A percentile compares a stretch with the other conserved stretches of the same genome.
Evolutionary conservation across 106 monocot genomes (phyloP).

Genomic region (Apostasia ramifera): DNA sequence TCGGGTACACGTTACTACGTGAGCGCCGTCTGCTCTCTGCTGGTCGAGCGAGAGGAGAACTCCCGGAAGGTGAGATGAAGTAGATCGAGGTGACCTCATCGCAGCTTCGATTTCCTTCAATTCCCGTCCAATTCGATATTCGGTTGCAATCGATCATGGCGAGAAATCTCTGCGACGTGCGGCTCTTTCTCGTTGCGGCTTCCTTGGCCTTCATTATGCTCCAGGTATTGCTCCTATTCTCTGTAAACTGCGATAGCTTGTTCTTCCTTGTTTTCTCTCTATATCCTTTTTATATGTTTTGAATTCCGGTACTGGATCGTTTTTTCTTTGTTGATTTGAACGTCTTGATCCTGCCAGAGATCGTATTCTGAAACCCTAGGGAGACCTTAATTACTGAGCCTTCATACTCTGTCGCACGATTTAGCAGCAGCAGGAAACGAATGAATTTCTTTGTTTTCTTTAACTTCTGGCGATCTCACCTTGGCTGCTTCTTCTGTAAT

Average conservation of each 20-base stretch:
- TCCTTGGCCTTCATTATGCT: constrained; percentile 71
- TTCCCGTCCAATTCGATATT: background rate
- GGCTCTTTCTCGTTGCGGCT: constrained; percentile 55
- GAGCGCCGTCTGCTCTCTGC: too few relatives aligned
- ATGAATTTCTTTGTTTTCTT: background rate
- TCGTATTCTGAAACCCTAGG: background rate
- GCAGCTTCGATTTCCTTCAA: too few relatives aligned
- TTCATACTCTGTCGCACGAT: too few relatives aligned
- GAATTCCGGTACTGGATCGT: background rate
- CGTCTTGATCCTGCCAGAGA: background rate
- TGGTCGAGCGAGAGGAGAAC: too few relatives aligned
- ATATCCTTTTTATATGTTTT: background rate
- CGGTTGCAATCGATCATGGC: constrained; percentile 30
- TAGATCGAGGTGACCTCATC: too few relatives aligned
- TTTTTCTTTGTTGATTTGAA: background rate
- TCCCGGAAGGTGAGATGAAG: too few relatives aligned
- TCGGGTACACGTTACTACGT: too few relatives aligned
- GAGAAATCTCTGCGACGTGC: constrained; percentile 47
- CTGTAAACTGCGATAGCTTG: too few relatives aligned
- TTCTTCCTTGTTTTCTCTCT: background rate
- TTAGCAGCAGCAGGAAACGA: too few relatives aligned
- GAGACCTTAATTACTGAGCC: too few relatives aligned
- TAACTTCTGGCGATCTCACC: background rate
- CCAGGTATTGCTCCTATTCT: constrained; percentile 37
- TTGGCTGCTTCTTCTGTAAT: background rate